A percentile compares a stretch with the other conserved stretches of the same genome.
phyloP scores from a whole-genome alignment of 2,329 filamentous ascomycete genomes.

The Diaporthe citriasiana region DNA sequence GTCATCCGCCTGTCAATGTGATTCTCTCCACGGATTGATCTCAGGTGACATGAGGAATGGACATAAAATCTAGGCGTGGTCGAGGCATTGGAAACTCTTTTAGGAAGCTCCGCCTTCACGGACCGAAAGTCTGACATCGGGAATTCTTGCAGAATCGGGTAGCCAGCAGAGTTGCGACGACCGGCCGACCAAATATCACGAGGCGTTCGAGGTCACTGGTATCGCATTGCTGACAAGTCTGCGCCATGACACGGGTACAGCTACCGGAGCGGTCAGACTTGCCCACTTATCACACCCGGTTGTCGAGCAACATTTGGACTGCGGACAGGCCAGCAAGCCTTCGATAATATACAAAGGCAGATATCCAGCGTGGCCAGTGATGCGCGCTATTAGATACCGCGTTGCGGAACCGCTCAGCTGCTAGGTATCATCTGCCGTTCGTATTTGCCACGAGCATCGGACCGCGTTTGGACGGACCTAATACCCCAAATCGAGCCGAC shows the following conservation, averaged over 20 bases:
- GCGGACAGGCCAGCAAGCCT: neutral
- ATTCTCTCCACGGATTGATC: neutral
- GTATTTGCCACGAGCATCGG: neutral
- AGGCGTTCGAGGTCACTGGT: neutral
- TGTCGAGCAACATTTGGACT: neutral
- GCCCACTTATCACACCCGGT: neutral
- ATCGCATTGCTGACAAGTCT: neutral
- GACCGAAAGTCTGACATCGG: neutral
- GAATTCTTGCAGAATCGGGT: neutral
- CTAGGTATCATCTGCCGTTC: neutral
- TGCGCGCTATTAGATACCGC: neutral
- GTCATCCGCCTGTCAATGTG: constrained; percentile 17
- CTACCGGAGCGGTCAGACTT: neutral
- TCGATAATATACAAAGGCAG: neutral
- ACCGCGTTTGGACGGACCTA: neutral
- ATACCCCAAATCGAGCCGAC: neutral
- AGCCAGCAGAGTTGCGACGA: neutral
- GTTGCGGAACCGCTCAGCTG: neutral
- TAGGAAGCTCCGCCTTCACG: neutral
- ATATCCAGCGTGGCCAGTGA: neutral
- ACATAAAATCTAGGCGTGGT: neutral
- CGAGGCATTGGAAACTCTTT: neutral
- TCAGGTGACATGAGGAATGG: neutral
- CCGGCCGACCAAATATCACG: neutral
- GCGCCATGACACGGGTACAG: constrained; percentile 8